phyloP scores from a whole-genome alignment of 1,284 basidiomycete genomes.

The Bjerkandera adusta region DNA sequence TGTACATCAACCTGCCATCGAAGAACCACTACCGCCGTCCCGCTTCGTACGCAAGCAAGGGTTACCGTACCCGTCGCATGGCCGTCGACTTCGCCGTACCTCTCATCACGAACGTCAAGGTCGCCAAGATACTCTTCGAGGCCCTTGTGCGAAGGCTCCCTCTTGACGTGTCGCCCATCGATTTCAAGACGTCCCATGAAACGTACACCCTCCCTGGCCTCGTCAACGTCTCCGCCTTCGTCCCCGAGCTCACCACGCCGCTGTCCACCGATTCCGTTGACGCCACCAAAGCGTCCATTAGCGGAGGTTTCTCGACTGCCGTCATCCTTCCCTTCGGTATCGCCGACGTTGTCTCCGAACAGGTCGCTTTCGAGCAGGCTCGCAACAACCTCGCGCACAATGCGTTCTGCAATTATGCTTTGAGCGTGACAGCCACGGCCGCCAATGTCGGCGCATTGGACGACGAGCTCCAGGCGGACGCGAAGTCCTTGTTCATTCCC shows the following conservation, averaged over 20 bases:
- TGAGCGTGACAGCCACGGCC: slow-evolving; percentile 75
- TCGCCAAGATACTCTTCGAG: slow-evolving; percentile 95
- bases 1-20: slow-evolving; percentile 99
- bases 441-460: slow-evolving; percentile 66
- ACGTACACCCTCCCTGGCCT: slow-evolving; percentile 93
- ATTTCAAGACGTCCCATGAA: slow-evolving; percentile 93
- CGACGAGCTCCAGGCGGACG: slow-evolving; percentile 76
- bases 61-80: slow-evolving; percentile 96
- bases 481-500: slow-evolving; percentile 85
- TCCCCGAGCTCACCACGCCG: slow-evolving; percentile 70
- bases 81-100: slow-evolving; percentile 99
- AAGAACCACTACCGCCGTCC: slow-evolving; percentile 98
- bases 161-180: slow-evolving; percentile 87
- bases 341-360: slow-evolving; percentile 64
- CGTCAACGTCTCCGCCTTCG: slow-evolving; percentile 86
- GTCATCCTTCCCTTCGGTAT: slow-evolving; percentile 77
- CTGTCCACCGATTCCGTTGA: slow-evolving; percentile 64
- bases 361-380: slow-evolving; percentile 65
- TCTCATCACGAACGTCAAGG: slow-evolving; percentile 98
- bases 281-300: slow-evolving; percentile 78
- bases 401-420: slow-evolving; percentile 85
- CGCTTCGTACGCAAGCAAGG: slow-evolving; percentile 95
- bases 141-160: slow-evolving; percentile 88
- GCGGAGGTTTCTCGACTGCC: slow-evolving; percentile 85
- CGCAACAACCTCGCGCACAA: slow-evolving; percentile 59